Percentiles rank a stretch among this genome's conserved stretches.
These are phyloP conservation scores for Tilletiopsis washingtonensis DNA, from an alignment of 1,284 basidiomycete genomes.

Conservation along the genomic window DNA sequence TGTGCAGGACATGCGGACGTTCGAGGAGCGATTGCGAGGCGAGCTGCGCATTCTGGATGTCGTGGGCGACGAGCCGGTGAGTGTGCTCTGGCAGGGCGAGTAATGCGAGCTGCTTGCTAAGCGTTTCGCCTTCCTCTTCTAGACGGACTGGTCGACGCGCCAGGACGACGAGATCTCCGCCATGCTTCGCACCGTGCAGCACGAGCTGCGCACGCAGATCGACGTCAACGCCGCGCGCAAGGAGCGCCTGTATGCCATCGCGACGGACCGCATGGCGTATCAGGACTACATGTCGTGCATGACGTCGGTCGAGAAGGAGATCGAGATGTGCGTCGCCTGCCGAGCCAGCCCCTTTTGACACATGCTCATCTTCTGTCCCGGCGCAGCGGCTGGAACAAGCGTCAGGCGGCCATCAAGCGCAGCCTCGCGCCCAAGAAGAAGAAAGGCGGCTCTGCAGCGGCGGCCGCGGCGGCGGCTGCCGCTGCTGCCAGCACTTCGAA, in stretches of 20 bases:
- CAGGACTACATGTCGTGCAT: constrained; percentile 51
- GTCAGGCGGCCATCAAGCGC: constrained; percentile 39
- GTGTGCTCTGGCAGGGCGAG: too few relatives aligned
- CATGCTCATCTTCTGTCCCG: too few relatives aligned
- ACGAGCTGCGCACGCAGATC: constrained; percentile 67
- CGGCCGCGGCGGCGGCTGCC: not conserved
- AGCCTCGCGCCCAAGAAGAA: constrained; percentile 38
- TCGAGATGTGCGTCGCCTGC: too few relatives aligned
- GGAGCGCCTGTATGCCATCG: constrained; percentile 63
- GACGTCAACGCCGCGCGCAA: constrained; percentile 76
- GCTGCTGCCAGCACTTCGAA: not conserved
- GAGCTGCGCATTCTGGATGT: constrained; percentile 44
- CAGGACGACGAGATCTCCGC: constrained; percentile 82
- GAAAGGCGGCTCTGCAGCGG: constrained; percentile 21
- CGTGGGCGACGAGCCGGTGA: constrained; percentile 53
- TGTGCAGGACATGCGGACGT: not conserved
- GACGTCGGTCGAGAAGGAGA: constrained; percentile 41
- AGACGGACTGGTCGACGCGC: constrained; percentile 24
- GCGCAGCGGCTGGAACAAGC: constrained; percentile 42
- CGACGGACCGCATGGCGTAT: constrained; percentile 78
- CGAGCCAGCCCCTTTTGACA: too few relatives aligned
- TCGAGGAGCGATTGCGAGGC: not conserved
- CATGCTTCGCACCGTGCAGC: constrained; percentile 77
- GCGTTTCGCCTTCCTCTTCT: not conserved
- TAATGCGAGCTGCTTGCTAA: too few relatives aligned